Evolutionary conservation across 805 yeast genomes (phyloP), one percentile per base, ranked within the genome.

Genomic region (Sporopachydermia quercuum): DNA sequence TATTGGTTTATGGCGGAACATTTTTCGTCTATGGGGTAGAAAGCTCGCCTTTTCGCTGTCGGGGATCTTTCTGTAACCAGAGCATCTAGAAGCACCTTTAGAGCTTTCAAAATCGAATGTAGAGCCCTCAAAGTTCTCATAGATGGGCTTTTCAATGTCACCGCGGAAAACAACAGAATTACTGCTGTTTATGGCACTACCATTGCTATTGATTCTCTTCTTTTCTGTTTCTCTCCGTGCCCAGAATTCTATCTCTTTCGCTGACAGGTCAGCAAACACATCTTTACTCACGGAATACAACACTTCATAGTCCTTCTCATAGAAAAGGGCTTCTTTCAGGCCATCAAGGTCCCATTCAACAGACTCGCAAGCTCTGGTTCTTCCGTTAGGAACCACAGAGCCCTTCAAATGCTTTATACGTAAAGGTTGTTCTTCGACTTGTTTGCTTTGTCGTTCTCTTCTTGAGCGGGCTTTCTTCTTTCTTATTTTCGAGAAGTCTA

Each of bases 21-120:
- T 58, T 49, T 70, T 75, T 43, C 83, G 71, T 38, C 91, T 76
- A 55, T 86, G 96, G 2, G 94, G 91, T 40, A 87, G 62, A 52
- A 84, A 87, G 43, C 74, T 79, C 11, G 72, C 62, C 54, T 87
- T 87, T 36, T 76, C 67, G 0, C 72, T 65, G 46, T 86, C 95
- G 0, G 79, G 70, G 33, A 84, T 75, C 54, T 80, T 81, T 37
- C 60, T 57, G 53, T 77, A 83, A 0, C 94, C 94, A 42, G 78
- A 74, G 30, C 86, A 75, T 49, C 73, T 70, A 1, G 37, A 14
- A 1, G 55, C 46, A 18, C 54, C 54, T 1, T 41, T 35, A 17
- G 51, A 15, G 18, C 38, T 39, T 11, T 46, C 37, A 3, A 45
- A 34, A 16, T 47, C 45, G 35, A 52, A 61, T 17, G 38, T 14